These are phyloP conservation scores for Moesziomyces sp. DNA, from an alignment of 1,284 basidiomycete genomes.

Conservation along the genomic window DNA sequence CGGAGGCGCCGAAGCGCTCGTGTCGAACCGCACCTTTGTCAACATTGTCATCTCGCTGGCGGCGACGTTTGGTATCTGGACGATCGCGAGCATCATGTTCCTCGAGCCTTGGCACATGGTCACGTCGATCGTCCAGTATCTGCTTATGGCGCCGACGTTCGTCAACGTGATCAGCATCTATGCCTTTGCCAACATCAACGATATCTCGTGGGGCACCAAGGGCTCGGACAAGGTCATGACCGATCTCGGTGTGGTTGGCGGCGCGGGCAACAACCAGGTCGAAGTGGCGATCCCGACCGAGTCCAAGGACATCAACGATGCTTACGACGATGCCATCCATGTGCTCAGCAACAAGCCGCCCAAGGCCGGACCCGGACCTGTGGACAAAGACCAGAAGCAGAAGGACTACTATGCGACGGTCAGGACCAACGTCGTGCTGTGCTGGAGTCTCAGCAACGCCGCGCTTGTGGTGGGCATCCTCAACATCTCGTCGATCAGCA, in stretches of 20 bases:
- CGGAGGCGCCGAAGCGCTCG: conserved; percentile 33
- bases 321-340: conserved; percentile 66
- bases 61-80: conserved; percentile 65
- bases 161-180: conserved; percentile 67
- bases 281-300: conserved; percentile 64
- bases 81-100: conserved; percentile 62
- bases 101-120: conserved; percentile 66
- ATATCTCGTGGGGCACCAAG: conserved; percentile 66
- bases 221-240: conserved; percentile 60
- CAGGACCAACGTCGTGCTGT: conserved; percentile 86
- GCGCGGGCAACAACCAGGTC: conserved; percentile 48
- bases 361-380: conserved; percentile 18
- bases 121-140: conserved; percentile 64
- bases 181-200: conserved; percentile 66
- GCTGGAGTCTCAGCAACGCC: conserved; percentile 73
- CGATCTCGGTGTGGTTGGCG: conserved; percentile 60
- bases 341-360: conserved; percentile 56
- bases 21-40: conserved; percentile 58
- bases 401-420: conserved; percentile 73
- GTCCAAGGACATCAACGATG: conserved; percentile 61
- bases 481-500: conserved; percentile 49
- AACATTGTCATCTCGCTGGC: conserved; percentile 65
- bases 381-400: conserved; percentile 60
- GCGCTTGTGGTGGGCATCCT: conserved; percentile 62
- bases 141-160: conserved; percentile 64